Conservation (phyloP, 331 rosid species). For the Ulmus americana region DNA sequence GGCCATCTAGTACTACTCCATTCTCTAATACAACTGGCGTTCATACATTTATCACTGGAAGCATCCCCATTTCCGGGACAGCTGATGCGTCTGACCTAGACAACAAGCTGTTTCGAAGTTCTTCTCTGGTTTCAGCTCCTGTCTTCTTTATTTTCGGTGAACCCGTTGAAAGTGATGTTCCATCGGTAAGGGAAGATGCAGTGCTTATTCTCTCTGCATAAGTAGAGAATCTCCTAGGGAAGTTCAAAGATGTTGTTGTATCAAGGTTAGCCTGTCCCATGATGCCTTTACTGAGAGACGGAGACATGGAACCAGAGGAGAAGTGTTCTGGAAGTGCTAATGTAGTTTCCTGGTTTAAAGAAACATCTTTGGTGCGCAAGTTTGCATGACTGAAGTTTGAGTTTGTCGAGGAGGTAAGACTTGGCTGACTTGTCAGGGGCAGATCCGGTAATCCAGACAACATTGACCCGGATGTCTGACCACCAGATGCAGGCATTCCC, state of each 20-base stretch:
- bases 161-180: conserved; percentile 55
- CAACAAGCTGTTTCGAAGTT: conserved; percentile 58
- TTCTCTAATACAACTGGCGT: conserved; percentile 23
- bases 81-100: conserved; percentile 55
- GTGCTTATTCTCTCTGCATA: conserved; percentile 94
- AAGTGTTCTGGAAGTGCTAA: conserved; percentile 50
- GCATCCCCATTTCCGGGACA: conserved; percentile 45
- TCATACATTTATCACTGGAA: conserved; percentile 57
- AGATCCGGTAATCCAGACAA: conserved; percentile 65
- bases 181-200: conserved; percentile 55
- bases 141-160: conserved; percentile 93
- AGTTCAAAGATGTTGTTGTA: conserved; percentile 46
- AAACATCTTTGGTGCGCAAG: conserved; percentile 54
- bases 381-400: conserved; percentile 46
- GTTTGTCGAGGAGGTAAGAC: conserved; percentile 41
- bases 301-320: conserved; percentile 41
- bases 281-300: conserved; percentile 52
- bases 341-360: conserved; percentile 61
- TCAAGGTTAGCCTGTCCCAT: conserved; percentile 58
- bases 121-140: conserved; percentile 86
- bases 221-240: conserved; percentile 69
- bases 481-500: conserved; percentile 48
- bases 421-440: conserved; percentile 38
- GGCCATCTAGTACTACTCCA: conserved; percentile 11
- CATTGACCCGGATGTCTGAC: conserved; percentile 63